Conservation (phyloP, 2,329 filamentous ascomycete genomes). For the Diaporthe aspalathi region DNA sequence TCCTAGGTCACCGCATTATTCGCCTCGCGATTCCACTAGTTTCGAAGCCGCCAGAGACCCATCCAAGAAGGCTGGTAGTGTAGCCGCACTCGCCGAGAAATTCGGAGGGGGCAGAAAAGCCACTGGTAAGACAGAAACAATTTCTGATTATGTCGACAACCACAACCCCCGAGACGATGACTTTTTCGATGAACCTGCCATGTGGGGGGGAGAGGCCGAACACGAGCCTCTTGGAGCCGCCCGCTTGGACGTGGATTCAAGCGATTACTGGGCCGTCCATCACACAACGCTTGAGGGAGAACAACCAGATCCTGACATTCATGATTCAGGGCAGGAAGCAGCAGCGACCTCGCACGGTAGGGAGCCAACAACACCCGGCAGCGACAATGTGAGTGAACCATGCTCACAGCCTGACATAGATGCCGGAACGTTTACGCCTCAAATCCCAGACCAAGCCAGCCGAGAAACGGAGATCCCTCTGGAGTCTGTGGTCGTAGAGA, state of each 20-base stretch:
- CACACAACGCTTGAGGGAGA: slow-evolving; percentile 26
- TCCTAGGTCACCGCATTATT: background rate
- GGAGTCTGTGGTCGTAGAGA: slow-evolving; percentile 42
- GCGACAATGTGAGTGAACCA: slow-evolving; percentile 41
- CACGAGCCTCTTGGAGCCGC: slow-evolving; percentile 48
- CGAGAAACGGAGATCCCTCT: slow-evolving; percentile 34
- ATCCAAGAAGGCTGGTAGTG: slow-evolving; percentile 43
- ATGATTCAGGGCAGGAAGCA: slow-evolving; percentile 33
- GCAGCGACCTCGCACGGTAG: slow-evolving; percentile 34
- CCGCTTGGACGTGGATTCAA: slow-evolving; percentile 44
- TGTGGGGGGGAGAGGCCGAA: slow-evolving; percentile 59
- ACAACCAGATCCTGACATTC: slow-evolving; percentile 34
- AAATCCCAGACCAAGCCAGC: slow-evolving; percentile 40
- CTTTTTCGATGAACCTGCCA: slow-evolving; percentile 56
- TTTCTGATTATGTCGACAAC: slow-evolving; percentile 55
- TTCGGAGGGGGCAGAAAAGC: slow-evolving; percentile 50
- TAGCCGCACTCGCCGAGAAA: slow-evolving; percentile 51
- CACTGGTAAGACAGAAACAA: slow-evolving; percentile 51
- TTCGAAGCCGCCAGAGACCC: slow-evolving; percentile 29
- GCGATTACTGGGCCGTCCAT: slow-evolving; percentile 42
- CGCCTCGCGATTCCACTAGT: slow-evolving; percentile 15
- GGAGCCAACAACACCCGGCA: slow-evolving; percentile 35
- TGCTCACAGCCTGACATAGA: slow-evolving; percentile 38
- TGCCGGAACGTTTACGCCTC: slow-evolving; percentile 38
- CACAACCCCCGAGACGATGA: slow-evolving; percentile 54